Conservation (phyloP, 768 basidiomycete genomes). For the Naganishia antarctica region DNA sequence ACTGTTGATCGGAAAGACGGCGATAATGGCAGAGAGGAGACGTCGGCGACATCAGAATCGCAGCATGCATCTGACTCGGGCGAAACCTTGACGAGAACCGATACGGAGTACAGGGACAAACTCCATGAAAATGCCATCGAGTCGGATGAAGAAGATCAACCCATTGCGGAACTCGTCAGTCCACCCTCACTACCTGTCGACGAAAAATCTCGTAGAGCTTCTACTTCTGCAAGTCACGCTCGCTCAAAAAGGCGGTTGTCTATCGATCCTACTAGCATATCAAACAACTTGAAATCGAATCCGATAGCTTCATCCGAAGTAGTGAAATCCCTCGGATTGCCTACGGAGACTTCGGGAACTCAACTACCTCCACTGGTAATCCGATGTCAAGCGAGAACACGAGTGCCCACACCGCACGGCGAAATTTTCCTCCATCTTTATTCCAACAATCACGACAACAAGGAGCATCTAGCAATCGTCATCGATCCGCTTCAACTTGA, state of each 20-base stretch:
- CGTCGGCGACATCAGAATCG: not conserved
- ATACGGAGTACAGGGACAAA: conserved; percentile 17
- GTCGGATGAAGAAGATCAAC: conserved; percentile 1
- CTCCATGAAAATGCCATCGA: not conserved
- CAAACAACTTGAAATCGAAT: conserved; percentile 11
- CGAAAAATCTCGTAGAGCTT: not conserved
- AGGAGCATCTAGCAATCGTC: conserved; percentile 94
- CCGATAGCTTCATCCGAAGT: conserved; percentile 11
- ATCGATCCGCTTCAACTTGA: conserved; percentile 80
- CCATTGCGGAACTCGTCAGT: conserved; percentile 4
- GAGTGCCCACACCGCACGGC: conserved; percentile 93
- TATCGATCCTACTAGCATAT: conserved; percentile 16
- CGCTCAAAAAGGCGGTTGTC: conserved; percentile 8
- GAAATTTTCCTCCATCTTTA: conserved; percentile 89
- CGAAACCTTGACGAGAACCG: not conserved
- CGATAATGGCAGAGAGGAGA: not conserved
- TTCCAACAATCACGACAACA: conserved; percentile 82
- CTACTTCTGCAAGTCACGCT: conserved; percentile 6
- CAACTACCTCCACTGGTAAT: conserved; percentile 57
- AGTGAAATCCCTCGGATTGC: not conserved
- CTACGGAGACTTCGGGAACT: not conserved
- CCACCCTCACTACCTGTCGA: not conserved
- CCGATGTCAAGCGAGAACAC: conserved; percentile 91
- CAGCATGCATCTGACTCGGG: not conserved
- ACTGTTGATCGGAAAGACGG: not conserved